A percentile compares a stretch with the other conserved stretches of the same genome.
phyloP scores from a whole-genome alignment of 2,329 filamentous ascomycete species.

The Epicoccum sorghinum region DNA sequence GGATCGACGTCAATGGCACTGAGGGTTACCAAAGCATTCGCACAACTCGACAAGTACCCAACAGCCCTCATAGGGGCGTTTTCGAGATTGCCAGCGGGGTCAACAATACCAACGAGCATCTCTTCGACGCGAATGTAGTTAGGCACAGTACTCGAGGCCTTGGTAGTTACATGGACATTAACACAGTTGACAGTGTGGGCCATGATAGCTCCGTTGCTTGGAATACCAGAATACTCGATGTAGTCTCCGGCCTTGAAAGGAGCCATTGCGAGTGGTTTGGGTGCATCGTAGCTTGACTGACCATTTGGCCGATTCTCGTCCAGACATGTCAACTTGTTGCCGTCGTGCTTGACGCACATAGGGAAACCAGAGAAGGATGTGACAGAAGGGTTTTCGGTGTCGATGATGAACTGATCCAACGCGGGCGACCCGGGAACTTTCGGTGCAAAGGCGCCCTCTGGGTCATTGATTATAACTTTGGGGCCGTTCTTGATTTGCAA shows the following conservation, averaged over 20 bases:
- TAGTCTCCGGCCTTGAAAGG: constrained; percentile 51
- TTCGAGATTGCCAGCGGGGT: constrained; percentile 44
- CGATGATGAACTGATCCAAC: constrained; percentile 51
- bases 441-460: constrained; percentile 52
- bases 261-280: constrained; percentile 49
- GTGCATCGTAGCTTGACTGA: constrained; percentile 36
- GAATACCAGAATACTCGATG: constrained; percentile 50
- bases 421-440: constrained; percentile 31
- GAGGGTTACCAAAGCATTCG: constrained; percentile 42
- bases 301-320: constrained; percentile 44
- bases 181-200: constrained; percentile 46
- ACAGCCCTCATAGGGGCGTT: constrained; percentile 44
- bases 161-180: constrained; percentile 50
- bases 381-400: constrained; percentile 57
- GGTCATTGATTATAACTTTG: constrained; percentile 52
- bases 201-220: constrained; percentile 40
- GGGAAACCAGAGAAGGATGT: constrained; percentile 59
- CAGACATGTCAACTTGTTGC: constrained; percentile 46
- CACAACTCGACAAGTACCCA: constrained; percentile 49
- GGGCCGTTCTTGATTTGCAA: constrained; percentile 49
- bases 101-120: constrained; percentile 49
- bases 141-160: constrained; percentile 39
- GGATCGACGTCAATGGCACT: constrained; percentile 52
- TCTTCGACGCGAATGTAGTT: constrained; percentile 53
- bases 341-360: constrained; percentile 58